A percentile compares a stretch with the other conserved stretches of the same genome.
Conservation (phyloP, 1,284 basidiomycete species). For the Apiotrichum veenhuisii region DNA sequence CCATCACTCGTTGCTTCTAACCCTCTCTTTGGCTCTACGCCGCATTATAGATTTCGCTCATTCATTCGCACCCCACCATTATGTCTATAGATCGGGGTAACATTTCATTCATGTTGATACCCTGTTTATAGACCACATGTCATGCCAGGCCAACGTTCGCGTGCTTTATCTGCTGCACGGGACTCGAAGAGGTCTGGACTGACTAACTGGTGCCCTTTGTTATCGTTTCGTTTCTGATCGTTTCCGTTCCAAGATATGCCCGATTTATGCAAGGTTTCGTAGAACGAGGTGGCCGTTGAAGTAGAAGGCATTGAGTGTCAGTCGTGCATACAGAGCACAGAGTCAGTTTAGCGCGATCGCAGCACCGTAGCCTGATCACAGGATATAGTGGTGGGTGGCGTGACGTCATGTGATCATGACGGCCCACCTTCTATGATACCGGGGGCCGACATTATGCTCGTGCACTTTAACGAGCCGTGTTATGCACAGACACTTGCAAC, state of each 20-base stretch:
- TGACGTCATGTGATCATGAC: no score
- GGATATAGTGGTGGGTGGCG: no score
- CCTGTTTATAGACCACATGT: constrained; percentile 5
- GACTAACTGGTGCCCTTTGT: not conserved
- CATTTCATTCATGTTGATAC: not conserved
- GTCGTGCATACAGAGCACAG: no score
- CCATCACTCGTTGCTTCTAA: constrained; percentile 13
- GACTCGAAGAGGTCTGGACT: not conserved
- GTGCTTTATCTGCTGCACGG: not conserved
- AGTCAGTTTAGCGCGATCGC: no score
- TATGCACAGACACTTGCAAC: not conserved
- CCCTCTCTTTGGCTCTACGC: not conserved
- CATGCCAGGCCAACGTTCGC: constrained; percentile 9
- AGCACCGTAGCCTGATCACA: no score
- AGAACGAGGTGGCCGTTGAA: no score
- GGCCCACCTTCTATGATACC: no score
- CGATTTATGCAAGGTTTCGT: no score
- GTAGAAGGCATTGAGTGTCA: no score
- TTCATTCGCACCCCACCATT: constrained; percentile 11
- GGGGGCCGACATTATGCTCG: no score
- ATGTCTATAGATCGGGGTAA: constrained; percentile 12
- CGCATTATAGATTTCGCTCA: constrained; percentile 12
- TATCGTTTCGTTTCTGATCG: not conserved
- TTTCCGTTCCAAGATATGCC: no score
- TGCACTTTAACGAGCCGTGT: no score